Conservation (phyloP, 106 monocot species). For the Dioscorea alata region DNA sequence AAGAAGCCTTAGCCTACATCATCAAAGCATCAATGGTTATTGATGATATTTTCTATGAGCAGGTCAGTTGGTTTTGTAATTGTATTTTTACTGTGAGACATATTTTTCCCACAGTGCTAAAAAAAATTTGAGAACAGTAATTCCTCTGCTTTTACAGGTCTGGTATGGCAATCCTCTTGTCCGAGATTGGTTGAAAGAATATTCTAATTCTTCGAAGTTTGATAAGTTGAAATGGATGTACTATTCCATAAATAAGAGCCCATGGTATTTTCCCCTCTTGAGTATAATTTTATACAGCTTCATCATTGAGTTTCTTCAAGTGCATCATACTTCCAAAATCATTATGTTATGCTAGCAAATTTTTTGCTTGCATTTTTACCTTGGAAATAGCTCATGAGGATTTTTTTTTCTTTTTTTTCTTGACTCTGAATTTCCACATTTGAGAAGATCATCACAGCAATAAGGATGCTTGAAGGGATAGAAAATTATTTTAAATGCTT, state of each 20-base stretch:
- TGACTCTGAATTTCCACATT: no score
- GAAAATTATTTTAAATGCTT: no score
- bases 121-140: no score
- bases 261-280: conserved; percentile 53
- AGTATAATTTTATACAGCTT: no score
- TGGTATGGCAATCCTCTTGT: conserved; percentile 61
- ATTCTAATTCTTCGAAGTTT: conserved; percentile 43
- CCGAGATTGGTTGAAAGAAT: conserved; percentile 87
- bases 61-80: conserved; percentile 36
- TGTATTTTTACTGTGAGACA: background rate
- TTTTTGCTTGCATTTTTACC: no score
- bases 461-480: no score
- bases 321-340: no score
- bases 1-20: conserved; percentile 57
- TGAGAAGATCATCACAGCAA: no score
- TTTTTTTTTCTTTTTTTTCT: no score
- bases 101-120: background rate
- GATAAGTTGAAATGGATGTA: conserved; percentile 83
- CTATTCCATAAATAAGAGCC: conserved; percentile 89
- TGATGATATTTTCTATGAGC: conserved; percentile 75
- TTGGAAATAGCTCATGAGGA: no score
- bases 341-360: no score
- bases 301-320: no score
- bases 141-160: conserved; percentile 34
- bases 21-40: conserved; percentile 71